Evolutionary conservation across 441 rosid genomes (phyloP).

Genomic region (Adansonia madagascariensis): DNA sequence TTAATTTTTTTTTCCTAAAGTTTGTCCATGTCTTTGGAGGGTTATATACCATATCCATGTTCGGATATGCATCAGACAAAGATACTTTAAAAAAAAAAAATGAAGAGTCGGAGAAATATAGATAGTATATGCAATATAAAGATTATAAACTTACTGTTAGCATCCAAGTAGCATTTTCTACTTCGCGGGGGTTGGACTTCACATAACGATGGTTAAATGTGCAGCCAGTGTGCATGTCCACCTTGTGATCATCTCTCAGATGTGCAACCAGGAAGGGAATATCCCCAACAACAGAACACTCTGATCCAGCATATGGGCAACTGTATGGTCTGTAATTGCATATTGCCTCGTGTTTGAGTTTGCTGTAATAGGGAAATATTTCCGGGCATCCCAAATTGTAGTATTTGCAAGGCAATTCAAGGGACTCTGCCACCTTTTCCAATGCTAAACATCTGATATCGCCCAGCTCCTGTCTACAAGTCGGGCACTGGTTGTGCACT

Average conservation of each 20-base stretch:
- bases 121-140: background rate
- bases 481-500: conserved; percentile 87
- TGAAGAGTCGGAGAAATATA: background rate
- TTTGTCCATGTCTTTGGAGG: background rate
- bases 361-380: conserved; percentile 87
- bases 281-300: conserved; percentile 74
- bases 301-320: conserved; percentile 94
- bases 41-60: background rate
- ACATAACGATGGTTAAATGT: conserved; percentile 91
- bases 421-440: conserved; percentile 90
- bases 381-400: conserved; percentile 82
- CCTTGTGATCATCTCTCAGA: conserved; percentile 86
- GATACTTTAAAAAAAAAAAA: background rate
- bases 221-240: conserved; percentile 88
- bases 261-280: conserved; percentile 80
- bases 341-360: conserved; percentile 77
- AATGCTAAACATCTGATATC: conserved; percentile 74
- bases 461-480: conserved; percentile 78
- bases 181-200: conserved; percentile 88
- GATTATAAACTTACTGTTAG: conserved; percentile 37
- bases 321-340: conserved; percentile 87
- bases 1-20: background rate
- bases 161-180: conserved; percentile 94
- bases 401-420: conserved; percentile 85
- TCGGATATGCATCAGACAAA: background rate